Evolutionary conservation across 345 rosid genomes (phyloP).

Genomic region (Trapa incisa): DNA sequence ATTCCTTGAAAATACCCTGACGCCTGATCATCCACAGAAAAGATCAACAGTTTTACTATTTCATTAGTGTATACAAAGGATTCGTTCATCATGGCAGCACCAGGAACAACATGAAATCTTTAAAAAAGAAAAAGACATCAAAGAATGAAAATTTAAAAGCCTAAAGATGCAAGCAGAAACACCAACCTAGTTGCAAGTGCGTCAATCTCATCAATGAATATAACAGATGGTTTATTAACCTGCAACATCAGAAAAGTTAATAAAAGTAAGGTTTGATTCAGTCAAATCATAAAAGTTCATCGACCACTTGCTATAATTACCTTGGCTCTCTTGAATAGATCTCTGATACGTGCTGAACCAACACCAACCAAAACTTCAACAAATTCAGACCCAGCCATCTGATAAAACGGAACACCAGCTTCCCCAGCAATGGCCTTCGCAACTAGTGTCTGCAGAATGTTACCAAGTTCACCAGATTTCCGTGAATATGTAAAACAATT

Average conservation of each 20-base stretch:
- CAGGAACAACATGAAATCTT: not conserved
- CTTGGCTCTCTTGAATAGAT: constrained; percentile 93
- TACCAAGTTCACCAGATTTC: not conserved
- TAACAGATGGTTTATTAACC: constrained; percentile 94
- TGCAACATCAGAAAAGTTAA: constrained; percentile 27
- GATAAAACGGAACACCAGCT: constrained; percentile 96
- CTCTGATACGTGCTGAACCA: constrained; percentile 95
- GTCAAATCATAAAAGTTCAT: not conserved
- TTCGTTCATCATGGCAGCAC: not conserved
- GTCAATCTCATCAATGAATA: constrained; percentile 92
- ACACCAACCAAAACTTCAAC: constrained; percentile 96
- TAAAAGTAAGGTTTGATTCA: constrained; percentile 5
- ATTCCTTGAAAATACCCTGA: constrained; percentile 78
- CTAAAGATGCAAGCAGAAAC: not conserved
- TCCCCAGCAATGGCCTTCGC: constrained; percentile 98
- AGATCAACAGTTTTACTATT: not conserved
- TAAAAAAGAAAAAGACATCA: not conserved
- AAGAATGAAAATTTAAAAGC: not conserved
- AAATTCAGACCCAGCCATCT: constrained; percentile 97
- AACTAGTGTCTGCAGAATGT: constrained; percentile 58
- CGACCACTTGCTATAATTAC: constrained; percentile 13
- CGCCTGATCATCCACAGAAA: constrained; percentile 38
- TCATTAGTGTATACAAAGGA: not conserved
- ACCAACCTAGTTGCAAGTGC: constrained; percentile 83
- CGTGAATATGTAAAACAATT: not conserved